Evolutionary conservation across 768 basidiomycete species (phyloP).

Genomic region (Boletus reticuloceps): DNA sequence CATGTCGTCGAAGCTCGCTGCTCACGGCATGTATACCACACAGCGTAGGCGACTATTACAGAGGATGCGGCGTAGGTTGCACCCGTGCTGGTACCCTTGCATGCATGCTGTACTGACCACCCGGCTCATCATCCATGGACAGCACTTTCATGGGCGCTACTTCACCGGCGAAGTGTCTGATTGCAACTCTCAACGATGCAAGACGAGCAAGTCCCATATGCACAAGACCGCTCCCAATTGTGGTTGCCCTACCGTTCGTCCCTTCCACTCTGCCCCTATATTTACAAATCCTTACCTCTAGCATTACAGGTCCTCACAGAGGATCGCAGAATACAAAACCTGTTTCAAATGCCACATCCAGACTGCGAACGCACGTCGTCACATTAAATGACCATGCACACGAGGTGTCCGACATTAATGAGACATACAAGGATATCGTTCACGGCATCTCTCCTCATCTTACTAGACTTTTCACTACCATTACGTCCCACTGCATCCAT

Average conservation of each 20-base stretch:
- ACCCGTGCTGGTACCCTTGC: neutral
- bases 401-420: slow-evolving; percentile 1
- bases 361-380: slow-evolving; percentile 26
- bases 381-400: slow-evolving; percentile 9
- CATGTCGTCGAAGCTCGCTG: neutral
- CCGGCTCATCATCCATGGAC: too few species aligned
- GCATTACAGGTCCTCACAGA: slow-evolving; percentile 32
- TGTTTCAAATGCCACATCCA: slow-evolving; percentile 34
- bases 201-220: slow-evolving; percentile 34
- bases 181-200: slow-evolving; percentile 31
- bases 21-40: slow-evolving; percentile 2
- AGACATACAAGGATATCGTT: neutral
- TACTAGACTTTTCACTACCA: slow-evolving; percentile 13
- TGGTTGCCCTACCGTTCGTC: slow-evolving; percentile 29
- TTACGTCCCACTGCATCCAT: slow-evolving; percentile 7
- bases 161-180: slow-evolving; percentile 33
- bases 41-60: slow-evolving; percentile 37
- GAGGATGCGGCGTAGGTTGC: slow-evolving; percentile 34
- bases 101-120: slow-evolving; percentile 5
- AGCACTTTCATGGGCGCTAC: slow-evolving; percentile 40
- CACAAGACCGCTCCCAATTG: slow-evolving; percentile 36
- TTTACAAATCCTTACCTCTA: neutral
- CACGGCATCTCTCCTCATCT: neutral
- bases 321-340: slow-evolving; percentile 34
- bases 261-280: slow-evolving; percentile 10